A percentile compares a stretch with the other conserved stretches of the same genome.
Conservation (phyloP, 73 alveolate genomes). For the Uronychia setigera region DNA sequence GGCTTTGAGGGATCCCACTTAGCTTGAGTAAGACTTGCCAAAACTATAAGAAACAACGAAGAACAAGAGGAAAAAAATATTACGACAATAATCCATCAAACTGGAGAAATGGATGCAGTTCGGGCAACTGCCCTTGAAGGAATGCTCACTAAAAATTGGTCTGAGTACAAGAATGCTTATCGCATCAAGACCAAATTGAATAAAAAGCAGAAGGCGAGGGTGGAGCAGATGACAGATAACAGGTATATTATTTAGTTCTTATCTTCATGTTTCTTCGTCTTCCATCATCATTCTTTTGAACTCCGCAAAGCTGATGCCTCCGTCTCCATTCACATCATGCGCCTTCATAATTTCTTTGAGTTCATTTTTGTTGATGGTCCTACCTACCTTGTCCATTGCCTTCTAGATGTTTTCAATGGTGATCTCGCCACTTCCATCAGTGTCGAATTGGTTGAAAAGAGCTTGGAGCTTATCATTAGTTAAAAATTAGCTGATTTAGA, state of each 20-base stretch:
- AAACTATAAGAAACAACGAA: too few relatives aligned
- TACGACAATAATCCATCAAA: background rate
- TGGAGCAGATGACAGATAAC: background rate
- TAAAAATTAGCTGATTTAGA: constrained; percentile 13
- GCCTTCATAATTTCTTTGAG: constrained; percentile 52
- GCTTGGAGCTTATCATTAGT: constrained; percentile 45
- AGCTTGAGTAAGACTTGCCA: background rate
- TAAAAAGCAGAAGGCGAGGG: background rate
- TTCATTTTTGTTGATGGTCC: constrained; percentile 56
- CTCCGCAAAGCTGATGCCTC: constrained; percentile 56
- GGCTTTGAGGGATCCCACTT: too few relatives aligned
- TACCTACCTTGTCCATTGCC: constrained; percentile 43
- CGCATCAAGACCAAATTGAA: background rate
- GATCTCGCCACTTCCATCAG: constrained; percentile 60
- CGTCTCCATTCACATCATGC: constrained; percentile 66
- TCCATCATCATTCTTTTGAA: constrained; percentile 54
- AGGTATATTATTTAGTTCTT: too few relatives aligned
- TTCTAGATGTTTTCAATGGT: constrained; percentile 50
- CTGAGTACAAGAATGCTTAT: background rate
- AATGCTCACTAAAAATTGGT: background rate
- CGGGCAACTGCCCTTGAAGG: background rate
- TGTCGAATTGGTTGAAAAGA: constrained; percentile 52
- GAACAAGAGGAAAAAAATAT: background rate
- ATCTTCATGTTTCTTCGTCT: too few relatives aligned
- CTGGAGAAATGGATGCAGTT: background rate